These are phyloP conservation scores for Botrytis tulipae DNA, from an alignment of 2,329 filamentous ascomycete genomes.

Conservation along the genomic window DNA sequence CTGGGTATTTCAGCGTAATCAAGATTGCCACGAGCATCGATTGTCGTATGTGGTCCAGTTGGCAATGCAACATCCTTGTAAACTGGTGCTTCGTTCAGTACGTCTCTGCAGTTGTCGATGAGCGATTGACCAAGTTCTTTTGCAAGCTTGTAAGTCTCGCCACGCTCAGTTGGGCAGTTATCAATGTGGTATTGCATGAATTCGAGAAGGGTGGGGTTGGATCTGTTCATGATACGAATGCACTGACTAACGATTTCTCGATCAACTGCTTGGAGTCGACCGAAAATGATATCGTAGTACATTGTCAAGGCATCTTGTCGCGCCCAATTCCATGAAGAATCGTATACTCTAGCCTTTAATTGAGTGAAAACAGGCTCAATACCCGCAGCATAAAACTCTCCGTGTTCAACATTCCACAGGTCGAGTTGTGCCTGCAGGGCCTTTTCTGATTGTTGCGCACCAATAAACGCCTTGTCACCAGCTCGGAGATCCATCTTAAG, in stretches of 20 bases:
- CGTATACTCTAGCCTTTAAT: constrained; percentile 92
- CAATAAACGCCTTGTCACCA: constrained; percentile 91
- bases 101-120: constrained; percentile 96
- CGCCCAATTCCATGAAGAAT: constrained; percentile 99
- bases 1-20: constrained; percentile 87
- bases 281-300: constrained; percentile 99
- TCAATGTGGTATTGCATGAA: constrained; percentile 99
- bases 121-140: constrained; percentile 91
- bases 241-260: constrained; percentile 98
- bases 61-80: constrained; percentile 96
- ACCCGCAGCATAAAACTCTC: constrained; percentile 91
- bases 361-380: constrained; percentile 93
- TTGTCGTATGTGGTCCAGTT: constrained; percentile 87
- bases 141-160: constrained; percentile 96
- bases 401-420: constrained; percentile 92
- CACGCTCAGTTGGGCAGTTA: constrained; percentile 93
- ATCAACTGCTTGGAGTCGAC: constrained; percentile 86
- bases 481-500: constrained; percentile 94
- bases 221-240: constrained; percentile 98
- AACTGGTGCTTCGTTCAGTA: constrained; percentile 76
- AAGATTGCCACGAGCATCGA: constrained; percentile 89
- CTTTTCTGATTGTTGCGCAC: constrained; percentile 79
- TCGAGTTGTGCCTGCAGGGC: constrained; percentile 91
- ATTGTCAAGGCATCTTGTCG: constrained; percentile 95
- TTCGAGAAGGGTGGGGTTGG: constrained; percentile 90